Conservation (phyloP, 75 land plant genomes). For the Sequoiadendron giganteum region DNA sequence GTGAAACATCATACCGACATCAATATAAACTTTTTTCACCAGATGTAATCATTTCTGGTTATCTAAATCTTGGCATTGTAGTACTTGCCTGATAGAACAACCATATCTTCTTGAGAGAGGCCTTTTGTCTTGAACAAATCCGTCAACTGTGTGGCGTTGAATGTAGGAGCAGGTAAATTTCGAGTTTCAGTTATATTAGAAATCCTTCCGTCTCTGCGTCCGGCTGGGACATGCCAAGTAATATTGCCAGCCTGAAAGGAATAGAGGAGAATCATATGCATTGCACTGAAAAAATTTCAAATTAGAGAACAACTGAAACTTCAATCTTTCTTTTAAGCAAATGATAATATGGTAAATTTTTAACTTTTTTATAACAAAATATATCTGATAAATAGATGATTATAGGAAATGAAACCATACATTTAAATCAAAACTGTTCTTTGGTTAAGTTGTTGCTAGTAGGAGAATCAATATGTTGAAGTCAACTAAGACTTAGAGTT, state of each 20-base stretch:
- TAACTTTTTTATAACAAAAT: too few species aligned
- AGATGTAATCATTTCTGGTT: too few species aligned
- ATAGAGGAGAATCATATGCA: background rate
- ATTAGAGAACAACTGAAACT: too few species aligned
- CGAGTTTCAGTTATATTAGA: slow-evolving; percentile 4
- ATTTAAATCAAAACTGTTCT: background rate
- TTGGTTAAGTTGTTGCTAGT: too few species aligned
- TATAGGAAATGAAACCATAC: too few species aligned
- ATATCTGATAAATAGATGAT: background rate
- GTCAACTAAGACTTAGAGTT: too few species aligned
- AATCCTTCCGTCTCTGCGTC: slow-evolving; percentile 9
- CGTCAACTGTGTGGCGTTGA: slow-evolving; percentile 23
- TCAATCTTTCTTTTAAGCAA: too few species aligned
- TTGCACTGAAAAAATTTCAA: background rate
- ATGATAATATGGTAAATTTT: too few species aligned
- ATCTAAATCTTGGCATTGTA: too few species aligned
- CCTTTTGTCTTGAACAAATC: slow-evolving; percentile 28
- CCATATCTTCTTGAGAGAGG: slow-evolving; percentile 35
- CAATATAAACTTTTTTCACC: too few species aligned
- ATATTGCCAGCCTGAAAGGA: slow-evolving; percentile 25
- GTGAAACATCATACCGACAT: slow-evolving; percentile 3
- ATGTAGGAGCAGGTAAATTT: slow-evolving; percentile 24
- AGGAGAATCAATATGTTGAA: too few species aligned
- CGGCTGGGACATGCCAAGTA: slow-evolving; percentile 14
- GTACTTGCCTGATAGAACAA: slow-evolving; percentile 37